Percentiles rank a stretch among this genome's conserved stretches.
Conservation (phyloP, 1,284 basidiomycete species). For the Puccinia polysora region DNA sequence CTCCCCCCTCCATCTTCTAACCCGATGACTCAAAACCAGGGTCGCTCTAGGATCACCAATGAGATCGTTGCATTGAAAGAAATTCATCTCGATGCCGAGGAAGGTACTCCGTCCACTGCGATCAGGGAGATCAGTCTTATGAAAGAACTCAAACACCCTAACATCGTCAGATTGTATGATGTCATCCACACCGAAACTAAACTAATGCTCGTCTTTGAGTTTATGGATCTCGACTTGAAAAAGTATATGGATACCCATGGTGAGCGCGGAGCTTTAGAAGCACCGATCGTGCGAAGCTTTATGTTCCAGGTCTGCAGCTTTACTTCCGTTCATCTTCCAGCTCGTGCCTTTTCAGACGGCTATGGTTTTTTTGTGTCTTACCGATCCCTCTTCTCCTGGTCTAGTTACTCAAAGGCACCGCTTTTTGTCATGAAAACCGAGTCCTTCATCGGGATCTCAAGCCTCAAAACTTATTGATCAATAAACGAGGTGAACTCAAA, state of each 20-base stretch:
- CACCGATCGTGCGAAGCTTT: slow-evolving; percentile 87
- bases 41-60: slow-evolving; percentile 67
- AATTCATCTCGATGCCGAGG: slow-evolving; percentile 90
- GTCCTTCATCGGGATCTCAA: slow-evolving; percentile 96
- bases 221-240: slow-evolving; percentile 96
- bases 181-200: slow-evolving; percentile 88
- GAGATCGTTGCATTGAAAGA: slow-evolving; percentile 87
- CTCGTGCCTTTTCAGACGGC: background rate
- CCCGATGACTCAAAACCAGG: slow-evolving; percentile 44
- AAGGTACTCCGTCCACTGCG: slow-evolving; percentile 88
- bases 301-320: slow-evolving; percentile 57
- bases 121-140: slow-evolving; percentile 93
- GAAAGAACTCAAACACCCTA: slow-evolving; percentile 93
- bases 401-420: slow-evolving; percentile 88
- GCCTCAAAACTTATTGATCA: slow-evolving; percentile 95
- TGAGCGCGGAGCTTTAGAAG: slow-evolving; percentile 87
- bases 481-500: slow-evolving; percentile 93
- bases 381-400: background rate
- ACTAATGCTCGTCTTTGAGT: slow-evolving; percentile 97
- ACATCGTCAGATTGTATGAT: slow-evolving; percentile 92
- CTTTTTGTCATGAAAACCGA: slow-evolving; percentile 97
- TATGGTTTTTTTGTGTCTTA: background rate
- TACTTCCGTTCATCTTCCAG: background rate
- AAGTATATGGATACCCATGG: slow-evolving; percentile 99
- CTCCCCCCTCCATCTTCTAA: background rate